Base-by-base conservation (phyloP, 495 filamentous ascomycete species). In the Neurospora sp. region DNA sequence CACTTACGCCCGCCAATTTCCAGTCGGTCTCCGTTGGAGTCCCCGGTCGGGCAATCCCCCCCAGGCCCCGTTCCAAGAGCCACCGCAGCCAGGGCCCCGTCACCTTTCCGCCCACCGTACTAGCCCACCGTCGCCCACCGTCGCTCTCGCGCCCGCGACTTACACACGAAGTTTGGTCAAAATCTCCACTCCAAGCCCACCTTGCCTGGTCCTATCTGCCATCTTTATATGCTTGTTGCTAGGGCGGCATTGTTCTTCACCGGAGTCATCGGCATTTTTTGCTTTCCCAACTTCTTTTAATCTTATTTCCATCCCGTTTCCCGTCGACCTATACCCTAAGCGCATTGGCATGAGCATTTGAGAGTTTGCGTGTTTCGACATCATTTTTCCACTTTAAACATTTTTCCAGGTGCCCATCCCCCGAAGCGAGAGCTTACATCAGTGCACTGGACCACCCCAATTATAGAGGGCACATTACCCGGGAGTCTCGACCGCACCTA, bases 171-270 rank as follows among this genome's bases (percentile, higher is more conserved):
- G 38, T 73, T 39, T 39, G 59, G 44, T 42, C 72, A 72, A 39
- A 75, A 39, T 79, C 80, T 81, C 80, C 79, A 81, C 79, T 78
- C 79, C 54, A 66, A 81, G 72, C 77, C 79, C 79, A 80, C 80
- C 77, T 77, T 76, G 75, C 16, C 54, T 66, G 37, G 71, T 72
- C 42, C 54, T 39, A 70, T 70, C 35, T 73, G 31, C 37, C n/a
- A 66, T 66, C 54, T 66, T 35, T 66, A 66, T 66, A 66, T 37
- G 54, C 54, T 35, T 35, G 54, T 18, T 59, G 48, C 48, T 6
- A 27, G 48, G 73, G 72, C 75, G 71, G 46, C 72, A 72, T 73
- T 73, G 75, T 71, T 75, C 66, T 76, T 74, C 70, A 72, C 70
- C 74, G 77, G 79, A 78, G 73, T 77, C 75, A 74, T 74, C 77